phyloP scores from a whole-genome alignment of 164 flowering plant genomes.

The Litsea cubeba region DNA sequence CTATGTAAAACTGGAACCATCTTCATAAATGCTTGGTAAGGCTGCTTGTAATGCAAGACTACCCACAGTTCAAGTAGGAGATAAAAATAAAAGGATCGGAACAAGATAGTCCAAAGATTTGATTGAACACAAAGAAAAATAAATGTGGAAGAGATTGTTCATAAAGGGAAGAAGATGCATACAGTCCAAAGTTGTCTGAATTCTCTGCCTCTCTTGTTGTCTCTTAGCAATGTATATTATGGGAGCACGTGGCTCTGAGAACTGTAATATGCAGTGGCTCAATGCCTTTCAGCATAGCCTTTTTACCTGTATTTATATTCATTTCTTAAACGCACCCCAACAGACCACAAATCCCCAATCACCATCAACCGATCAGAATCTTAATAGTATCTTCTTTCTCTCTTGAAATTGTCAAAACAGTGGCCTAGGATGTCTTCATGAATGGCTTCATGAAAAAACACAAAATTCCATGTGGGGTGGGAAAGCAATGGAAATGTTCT shows the following conservation, averaged over 20 bases:
- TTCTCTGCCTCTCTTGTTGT: too few species aligned
- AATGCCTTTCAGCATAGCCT: not conserved
- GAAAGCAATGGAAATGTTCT: not conserved
- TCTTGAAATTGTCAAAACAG: conserved; percentile 4
- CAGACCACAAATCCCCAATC: not conserved
- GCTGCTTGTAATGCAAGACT: not conserved
- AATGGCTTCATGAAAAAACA: conserved; percentile 5
- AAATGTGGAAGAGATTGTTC: not conserved
- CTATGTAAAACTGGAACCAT: not conserved
- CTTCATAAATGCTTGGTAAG: not conserved
- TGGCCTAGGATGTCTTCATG: conserved; percentile 8
- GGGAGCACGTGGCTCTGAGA: conserved; percentile 6
- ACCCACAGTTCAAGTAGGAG: not conserved
- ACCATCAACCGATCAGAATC: not conserved
- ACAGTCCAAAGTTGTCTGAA: not conserved
- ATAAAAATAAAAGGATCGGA: not conserved
- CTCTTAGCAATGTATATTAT: not conserved
- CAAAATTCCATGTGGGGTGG: not conserved
- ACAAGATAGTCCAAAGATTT: not conserved
- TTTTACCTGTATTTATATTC: not conserved
- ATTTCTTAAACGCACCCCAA: not conserved
- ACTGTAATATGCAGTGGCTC: not conserved
- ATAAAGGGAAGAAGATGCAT: not conserved
- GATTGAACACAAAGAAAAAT: not conserved
- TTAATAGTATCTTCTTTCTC: not conserved